Base-by-base conservation (phyloP, 768 basidiomycete species). In the Boletellus sp. region DNA sequence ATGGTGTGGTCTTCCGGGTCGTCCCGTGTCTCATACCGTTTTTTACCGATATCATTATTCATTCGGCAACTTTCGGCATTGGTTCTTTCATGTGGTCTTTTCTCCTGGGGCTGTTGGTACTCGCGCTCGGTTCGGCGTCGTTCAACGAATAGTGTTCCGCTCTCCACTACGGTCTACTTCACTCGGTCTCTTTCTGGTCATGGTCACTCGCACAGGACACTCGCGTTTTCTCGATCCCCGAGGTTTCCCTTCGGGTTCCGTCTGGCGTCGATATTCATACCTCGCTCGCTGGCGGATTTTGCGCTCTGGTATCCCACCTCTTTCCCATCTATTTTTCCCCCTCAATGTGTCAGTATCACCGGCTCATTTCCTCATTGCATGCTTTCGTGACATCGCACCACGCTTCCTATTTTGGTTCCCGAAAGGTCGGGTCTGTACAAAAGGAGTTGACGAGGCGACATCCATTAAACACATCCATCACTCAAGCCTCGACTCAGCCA, bases 261-360 rank as follows among this genome's bases (percentile, higher is more conserved):
- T 54, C 54, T 58, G 59, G 62, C 67, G 56, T 63, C 68, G 70
- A 70, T 72, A 76, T 76, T 76, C 72, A 74, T 77, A 68, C 71
- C 70, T 73, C 73, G 65, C 66, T 66, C 59, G 71, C 62, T 68
- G 62, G 58, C 55, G 57, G 66, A 34, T 50, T 48, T 36, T 47
- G 13, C 56, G 53, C 64, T 59, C 38, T 55, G 47, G 50, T 59
- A 55, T 57, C 56, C 47, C 48, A 45, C 52, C 56, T 44, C 57
- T 57, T 58, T 59, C 51, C 47, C 58, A 43, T 60, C 53, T 60
- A 56, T 62, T 57, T 65, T 56, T 46, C 53, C 57, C 46, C 56
- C 56, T 67, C 73, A 73, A 65, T 69, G 72, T 74, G 68, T 69
- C 72, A 74, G 59, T 74, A 74, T 67, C 65, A 56, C 58, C 68